A percentile compares a stretch with the other conserved stretches of the same genome.
Conservation (phyloP, 2,329 filamentous ascomycete species). For the Trichoderma sp. region DNA sequence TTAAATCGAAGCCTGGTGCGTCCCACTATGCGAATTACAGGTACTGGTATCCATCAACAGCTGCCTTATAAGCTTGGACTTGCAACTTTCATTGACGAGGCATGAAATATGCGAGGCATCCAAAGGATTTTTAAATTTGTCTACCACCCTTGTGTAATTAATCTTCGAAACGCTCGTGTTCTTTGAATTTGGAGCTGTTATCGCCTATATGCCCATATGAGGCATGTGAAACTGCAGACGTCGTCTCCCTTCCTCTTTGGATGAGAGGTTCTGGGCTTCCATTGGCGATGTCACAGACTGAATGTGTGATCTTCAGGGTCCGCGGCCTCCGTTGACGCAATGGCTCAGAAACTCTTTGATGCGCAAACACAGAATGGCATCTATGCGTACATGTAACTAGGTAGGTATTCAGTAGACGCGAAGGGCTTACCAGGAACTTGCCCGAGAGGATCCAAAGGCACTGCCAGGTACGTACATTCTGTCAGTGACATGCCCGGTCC, state of each 20-base stretch:
- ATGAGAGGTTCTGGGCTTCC: background rate
- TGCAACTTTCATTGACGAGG: background rate
- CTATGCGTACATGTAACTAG: background rate
- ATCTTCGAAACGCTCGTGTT: background rate
- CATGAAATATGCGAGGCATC: background rate
- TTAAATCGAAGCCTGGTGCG: background rate
- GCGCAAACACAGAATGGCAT: background rate
- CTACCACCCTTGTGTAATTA: background rate
- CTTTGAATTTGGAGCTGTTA: background rate
- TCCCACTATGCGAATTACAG: background rate
- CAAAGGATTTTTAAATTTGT: background rate
- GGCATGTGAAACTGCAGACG: background rate
- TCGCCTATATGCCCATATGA: background rate
- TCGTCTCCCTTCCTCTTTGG: background rate
- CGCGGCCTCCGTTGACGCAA: background rate
- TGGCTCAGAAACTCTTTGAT: background rate
- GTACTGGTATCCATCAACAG: background rate
- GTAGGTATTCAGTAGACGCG: background rate
- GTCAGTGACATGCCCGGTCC: background rate
- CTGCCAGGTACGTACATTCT: background rate
- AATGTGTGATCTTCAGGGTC: conserved; percentile 20
- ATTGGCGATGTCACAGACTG: conserved; percentile 6
- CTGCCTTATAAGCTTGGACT: background rate
- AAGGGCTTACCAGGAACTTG: background rate
- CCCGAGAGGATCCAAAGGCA: background rate